Evolutionary conservation across 148 eudicot species (phyloP), one percentile per base, ranked within the genome.

Genomic region (Chenopodium album): DNA sequence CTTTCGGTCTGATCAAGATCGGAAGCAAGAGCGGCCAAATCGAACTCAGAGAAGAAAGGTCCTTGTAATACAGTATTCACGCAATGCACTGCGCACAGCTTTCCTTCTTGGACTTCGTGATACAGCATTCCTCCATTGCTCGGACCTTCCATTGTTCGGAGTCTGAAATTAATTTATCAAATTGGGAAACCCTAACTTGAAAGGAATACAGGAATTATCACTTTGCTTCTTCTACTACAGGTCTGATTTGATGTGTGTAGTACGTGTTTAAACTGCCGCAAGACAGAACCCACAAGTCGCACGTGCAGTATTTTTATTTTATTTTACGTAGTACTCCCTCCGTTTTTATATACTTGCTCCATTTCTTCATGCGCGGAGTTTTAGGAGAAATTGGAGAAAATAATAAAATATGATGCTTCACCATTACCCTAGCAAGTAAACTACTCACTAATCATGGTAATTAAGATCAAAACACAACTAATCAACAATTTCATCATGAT

Each of bases 71-170:
- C 99, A 14, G 98, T 92, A 90, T 95, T 95, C 29, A 95, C 99
- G 78, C 98, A 95, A 85, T 95, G 99, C 69, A 95, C 99, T 0
- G 98, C 99, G 65, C 99, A 95, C 0, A 95, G 92, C 87, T 95
- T 95, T 69, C 93, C 88, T 83, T 95, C 99, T 84, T 95, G 99
- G 20, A 94, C 98, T 90, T 95, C 99, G 81, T 95, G 99, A 88
- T 95, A 95, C 82, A 95, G 77, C 94, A 95, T 86, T 54, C 98
- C 99, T 0, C 98, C 99, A 82, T 95, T 93, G 86, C 88, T 94
- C n/a, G 90, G 81, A 26, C 88, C 94, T 81, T 90, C 95, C 90
- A 91, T 89, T 54, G 44, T 37, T 37, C 44, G 44, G 44, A 37
- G 44, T 37, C 44, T 37, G 44, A 37, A 37, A 37, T 37, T 37